Base-by-base conservation (phyloP, 768 basidiomycete species). In the Hypsizygus marmoreus region DNA sequence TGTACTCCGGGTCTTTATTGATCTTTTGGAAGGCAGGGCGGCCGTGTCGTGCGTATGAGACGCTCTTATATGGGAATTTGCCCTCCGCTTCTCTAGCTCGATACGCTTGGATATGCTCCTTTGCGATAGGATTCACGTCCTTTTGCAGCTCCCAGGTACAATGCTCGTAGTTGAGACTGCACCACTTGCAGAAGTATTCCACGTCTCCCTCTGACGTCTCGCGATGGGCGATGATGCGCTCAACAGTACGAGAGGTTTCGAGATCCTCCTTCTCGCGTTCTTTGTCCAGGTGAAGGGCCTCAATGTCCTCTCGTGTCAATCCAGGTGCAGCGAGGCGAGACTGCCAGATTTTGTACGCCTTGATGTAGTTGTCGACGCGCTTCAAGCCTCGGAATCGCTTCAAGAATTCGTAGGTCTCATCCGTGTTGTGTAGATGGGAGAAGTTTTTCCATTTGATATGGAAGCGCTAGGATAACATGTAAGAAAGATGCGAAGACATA, bases 371-470 rank as follows among this genome's bases (percentile, higher is more conserved):
- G 71, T 98, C 97, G 51, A 99, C 91, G 40, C 94, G 90, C 67
- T 98, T 98, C 56, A 97, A 76, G 20, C 97, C 97, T 63, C 86
- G 90, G 80, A 88, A 98, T 19, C 88, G 82, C 67, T 95, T 97
- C 48, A 98, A 73, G 67, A 95, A 97, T 61, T 93, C 86, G 73
- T 97, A 97, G 12, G 86, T 86, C 69, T 99, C 97, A 63, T 98
- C 95, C n/a, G 97, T 99, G 62, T 99, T 97, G 74, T 98, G 97
- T 12, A 98, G 77, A 64, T 98, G 95, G 8, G 94, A 97, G 67
- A 94, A 98, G 57, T 84, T 85, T 68, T 98, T 97, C 97, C 97
- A 99, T 69, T 99, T 99, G 75, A 99, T 94, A 64, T 97, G 93
- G 75, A 88, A 99, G 40, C 94, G 93, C 94, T 97, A n/a, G 6